Evolutionary conservation across 2,329 filamentous ascomycete genomes (phyloP).

Genomic region (Chaetomiaceae sp.): DNA sequence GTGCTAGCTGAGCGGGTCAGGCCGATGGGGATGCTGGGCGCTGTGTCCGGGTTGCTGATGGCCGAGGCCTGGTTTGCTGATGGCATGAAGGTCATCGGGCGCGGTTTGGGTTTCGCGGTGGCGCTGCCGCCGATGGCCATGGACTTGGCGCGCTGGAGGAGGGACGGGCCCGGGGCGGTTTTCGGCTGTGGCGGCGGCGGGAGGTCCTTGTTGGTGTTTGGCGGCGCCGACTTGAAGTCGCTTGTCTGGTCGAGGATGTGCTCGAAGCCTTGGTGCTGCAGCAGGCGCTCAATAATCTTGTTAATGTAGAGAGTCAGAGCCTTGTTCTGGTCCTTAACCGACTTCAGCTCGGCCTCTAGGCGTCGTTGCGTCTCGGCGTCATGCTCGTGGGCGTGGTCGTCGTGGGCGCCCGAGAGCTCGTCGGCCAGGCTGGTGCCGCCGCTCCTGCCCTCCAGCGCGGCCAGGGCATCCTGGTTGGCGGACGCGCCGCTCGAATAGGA

Average conservation of each 20-base stretch:
- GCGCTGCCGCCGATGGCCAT: slow-evolving; percentile 45
- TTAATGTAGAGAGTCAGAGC: slow-evolving; percentile 97
- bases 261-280: slow-evolving; percentile 94
- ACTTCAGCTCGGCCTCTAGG: slow-evolving; percentile 73
- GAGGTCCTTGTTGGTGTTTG: slow-evolving; percentile 75
- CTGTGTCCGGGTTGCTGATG: slow-evolving; percentile 65
- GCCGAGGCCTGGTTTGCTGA: slow-evolving; percentile 23
- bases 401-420: slow-evolving; percentile 70
- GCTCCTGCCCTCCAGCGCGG: slow-evolving; percentile 56
- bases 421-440: slow-evolving; percentile 67
- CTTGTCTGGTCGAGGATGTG: slow-evolving; percentile 81
- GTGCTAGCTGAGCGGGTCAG: slow-evolving; percentile 51
- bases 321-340: slow-evolving; percentile 90
- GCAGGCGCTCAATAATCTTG: slow-evolving; percentile 93
- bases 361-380: slow-evolving; percentile 51
- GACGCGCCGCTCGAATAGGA: slow-evolving; percentile 57
- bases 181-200: slow-evolving; percentile 63
- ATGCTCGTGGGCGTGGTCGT: slow-evolving; percentile 39
- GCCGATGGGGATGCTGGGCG: slow-evolving; percentile 69
- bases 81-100: slow-evolving; percentile 57
- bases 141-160: slow-evolving; percentile 59
- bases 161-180: slow-evolving; percentile 40
- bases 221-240: slow-evolving; percentile 48
- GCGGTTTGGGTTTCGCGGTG: slow-evolving; percentile 42
- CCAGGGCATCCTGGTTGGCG: slow-evolving; percentile 60